Base-by-base conservation (phyloP, 805 yeast species). In the Clavispora vitiphila region DNA sequence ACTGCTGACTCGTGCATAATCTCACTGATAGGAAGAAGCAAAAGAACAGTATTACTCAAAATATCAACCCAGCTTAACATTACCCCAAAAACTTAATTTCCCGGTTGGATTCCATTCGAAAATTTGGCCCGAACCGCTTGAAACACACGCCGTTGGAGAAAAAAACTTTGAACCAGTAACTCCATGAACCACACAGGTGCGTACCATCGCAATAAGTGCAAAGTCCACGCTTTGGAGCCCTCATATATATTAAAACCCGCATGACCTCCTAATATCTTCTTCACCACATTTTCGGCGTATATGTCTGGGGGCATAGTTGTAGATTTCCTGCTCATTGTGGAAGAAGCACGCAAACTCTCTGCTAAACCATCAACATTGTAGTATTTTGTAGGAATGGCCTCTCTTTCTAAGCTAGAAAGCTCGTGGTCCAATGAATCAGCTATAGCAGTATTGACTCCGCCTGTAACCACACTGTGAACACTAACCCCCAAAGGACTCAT, bases 381-480 rank as follows among this genome's bases (percentile, higher is more conserved):
- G 20, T 29, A 36, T n/a, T 34, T 35, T 15, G 43, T 25, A 3
- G 14, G 21, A 10, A 46, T 29, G 5, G 16, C 30, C 4, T 15
- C 20, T 16, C 16, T 16, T 10, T 29, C 32, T 12, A 15, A 15
- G 12, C 12, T 19, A 15, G 12, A 4, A 29, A 29, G 19, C 6
- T 15, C 12, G n/a, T 7, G 32, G 23, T 25, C 23, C 18, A 40
- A 34, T 5, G 41, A 23, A 37, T 61, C 65, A 14, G 52, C 51
- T 23, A 68, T 62, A 10, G 54, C 64, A 2, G 72, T 64, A 16
- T 60, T 54, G 9, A 71, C 71, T 10, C 64, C 65, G 3, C 76
- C 76, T 3, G 73, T 64, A 23, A 63, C 53, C 7, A 69, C 60
- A 44, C 63, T 57, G 36, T 67, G 60, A 3, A 68, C 71, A 39